Evolutionary conservation across 306 rosid species (phyloP).

Genomic region (Arachis stenosperma): DNA sequence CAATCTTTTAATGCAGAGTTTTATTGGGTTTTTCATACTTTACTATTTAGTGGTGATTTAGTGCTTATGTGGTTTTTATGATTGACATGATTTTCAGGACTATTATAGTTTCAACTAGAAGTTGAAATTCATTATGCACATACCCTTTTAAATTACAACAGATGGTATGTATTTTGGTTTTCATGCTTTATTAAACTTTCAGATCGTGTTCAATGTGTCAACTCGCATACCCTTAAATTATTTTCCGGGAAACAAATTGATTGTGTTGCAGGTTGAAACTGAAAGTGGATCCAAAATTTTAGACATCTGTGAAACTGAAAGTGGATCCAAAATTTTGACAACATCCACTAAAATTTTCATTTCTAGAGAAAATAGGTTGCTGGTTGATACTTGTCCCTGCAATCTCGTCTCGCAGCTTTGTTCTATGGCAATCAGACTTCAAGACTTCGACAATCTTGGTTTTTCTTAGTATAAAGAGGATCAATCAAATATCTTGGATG

Average conservation of each 20-base stretch:
- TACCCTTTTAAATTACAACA: slow-evolving; percentile 87
- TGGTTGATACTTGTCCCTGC: slow-evolving; percentile 35
- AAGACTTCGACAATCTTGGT: no score
- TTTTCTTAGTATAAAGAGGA: no score
- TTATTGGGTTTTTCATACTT: slow-evolving; percentile 26
- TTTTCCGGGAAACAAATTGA: no score
- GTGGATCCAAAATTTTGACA: slow-evolving; percentile 50
- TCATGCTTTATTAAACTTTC: slow-evolving; percentile 33
- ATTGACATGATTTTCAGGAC: slow-evolving; percentile 56
- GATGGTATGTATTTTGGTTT: slow-evolving; percentile 66
- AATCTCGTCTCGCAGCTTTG: slow-evolving; percentile 63
- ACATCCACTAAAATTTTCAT: slow-evolving; percentile 50
- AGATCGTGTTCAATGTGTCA: slow-evolving; percentile 15
- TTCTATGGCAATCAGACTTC: no score
- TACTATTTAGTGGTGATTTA: slow-evolving; percentile 28
- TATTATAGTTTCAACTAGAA: slow-evolving; percentile 99
- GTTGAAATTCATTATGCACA: slow-evolving; percentile 91
- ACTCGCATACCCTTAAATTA: neutral
- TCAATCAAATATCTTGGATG: no score
- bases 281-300: slow-evolving; percentile 44
- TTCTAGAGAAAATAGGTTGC: slow-evolving; percentile 55
- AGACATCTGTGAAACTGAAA: slow-evolving; percentile 44
- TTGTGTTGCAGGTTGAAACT: slow-evolving; percentile 14
- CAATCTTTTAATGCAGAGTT: slow-evolving; percentile 9
- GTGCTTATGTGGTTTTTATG: slow-evolving; percentile 16